These are phyloP conservation scores for Hypoxylon sp. DNA, from an alignment of 2,329 filamentous ascomycete genomes.

Conservation along the genomic window DNA sequence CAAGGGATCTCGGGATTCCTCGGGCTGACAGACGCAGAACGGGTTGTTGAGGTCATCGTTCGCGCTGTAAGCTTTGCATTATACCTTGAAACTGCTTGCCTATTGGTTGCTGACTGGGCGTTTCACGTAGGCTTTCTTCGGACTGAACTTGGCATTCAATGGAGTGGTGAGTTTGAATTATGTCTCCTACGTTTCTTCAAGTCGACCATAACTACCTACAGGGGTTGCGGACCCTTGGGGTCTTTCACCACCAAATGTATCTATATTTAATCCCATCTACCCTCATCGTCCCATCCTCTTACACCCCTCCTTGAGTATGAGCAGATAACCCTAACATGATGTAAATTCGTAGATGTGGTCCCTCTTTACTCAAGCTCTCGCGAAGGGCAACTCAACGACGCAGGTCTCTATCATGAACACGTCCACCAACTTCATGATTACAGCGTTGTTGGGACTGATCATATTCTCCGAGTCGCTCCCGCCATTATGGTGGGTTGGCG, in stretches of 20 bases:
- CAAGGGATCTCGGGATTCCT: constrained; percentile 61
- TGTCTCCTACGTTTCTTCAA: background rate
- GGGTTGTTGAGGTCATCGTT: constrained; percentile 64
- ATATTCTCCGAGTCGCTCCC: constrained; percentile 82
- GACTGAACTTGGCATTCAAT: constrained; percentile 81
- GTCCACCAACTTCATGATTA: constrained; percentile 84
- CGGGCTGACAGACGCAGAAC: constrained; percentile 59
- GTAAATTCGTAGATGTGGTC: constrained; percentile 76
- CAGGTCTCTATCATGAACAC: constrained; percentile 88
- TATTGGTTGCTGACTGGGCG: background rate
- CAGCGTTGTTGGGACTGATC: constrained; percentile 77
- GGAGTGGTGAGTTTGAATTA: constrained; percentile 67
- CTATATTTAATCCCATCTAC: background rate
- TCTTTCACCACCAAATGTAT: background rate
- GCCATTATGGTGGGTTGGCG: constrained; percentile 82
- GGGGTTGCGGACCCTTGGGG: no score
- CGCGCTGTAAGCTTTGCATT: constrained; percentile 62
- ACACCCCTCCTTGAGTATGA: no score
- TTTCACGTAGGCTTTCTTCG: constrained; percentile 75
- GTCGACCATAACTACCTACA: no score
- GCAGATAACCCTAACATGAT: no score
- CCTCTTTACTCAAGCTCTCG: constrained; percentile 84
- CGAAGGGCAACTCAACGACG: constrained; percentile 79
- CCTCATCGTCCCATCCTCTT: background rate
- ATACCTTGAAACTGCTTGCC: background rate